phyloP scores from a whole-genome alignment of 2,329 filamentous ascomycete genomes.

The Cadophora gregata region DNA sequence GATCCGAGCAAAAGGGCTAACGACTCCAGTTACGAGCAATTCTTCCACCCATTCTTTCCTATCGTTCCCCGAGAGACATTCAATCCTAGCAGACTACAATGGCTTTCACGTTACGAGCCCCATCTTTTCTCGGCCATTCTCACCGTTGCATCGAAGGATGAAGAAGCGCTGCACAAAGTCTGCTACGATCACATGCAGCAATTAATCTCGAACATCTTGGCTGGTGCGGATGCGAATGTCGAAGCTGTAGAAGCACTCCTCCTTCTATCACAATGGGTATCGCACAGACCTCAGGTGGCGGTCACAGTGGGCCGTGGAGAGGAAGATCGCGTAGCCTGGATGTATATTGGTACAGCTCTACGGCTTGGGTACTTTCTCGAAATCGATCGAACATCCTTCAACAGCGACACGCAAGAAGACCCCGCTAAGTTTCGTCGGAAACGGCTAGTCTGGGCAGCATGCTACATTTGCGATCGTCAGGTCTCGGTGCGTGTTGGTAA shows the following conservation, averaged over 20 bases:
- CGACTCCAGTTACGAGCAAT: slow-evolving; percentile 38
- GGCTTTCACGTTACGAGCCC: slow-evolving; percentile 61
- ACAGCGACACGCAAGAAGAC: slow-evolving; percentile 63
- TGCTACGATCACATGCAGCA: slow-evolving; percentile 74
- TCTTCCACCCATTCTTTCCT: slow-evolving; percentile 73
- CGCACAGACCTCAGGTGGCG: slow-evolving; percentile 41
- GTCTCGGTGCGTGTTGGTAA: slow-evolving; percentile 75
- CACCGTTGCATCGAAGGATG: slow-evolving; percentile 74
- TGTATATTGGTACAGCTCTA: slow-evolving; percentile 75
- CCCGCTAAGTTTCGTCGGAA: slow-evolving; percentile 66
- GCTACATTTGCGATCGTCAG: slow-evolving; percentile 65
- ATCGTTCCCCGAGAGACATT: slow-evolving; percentile 60
- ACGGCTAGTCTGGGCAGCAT: slow-evolving; percentile 71
- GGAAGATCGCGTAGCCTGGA: slow-evolving; percentile 78
- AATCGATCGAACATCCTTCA: slow-evolving; percentile 71
- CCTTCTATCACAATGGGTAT: slow-evolving; percentile 72
- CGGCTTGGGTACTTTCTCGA: slow-evolving; percentile 74
- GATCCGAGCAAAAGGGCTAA: slow-evolving; percentile 9
- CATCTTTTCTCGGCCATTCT: slow-evolving; percentile 73
- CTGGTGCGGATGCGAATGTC: slow-evolving; percentile 69
- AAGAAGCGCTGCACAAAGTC: slow-evolving; percentile 66
- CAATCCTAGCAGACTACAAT: slow-evolving; percentile 60
- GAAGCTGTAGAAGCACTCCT: slow-evolving; percentile 75
- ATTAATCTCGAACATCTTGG: slow-evolving; percentile 69
- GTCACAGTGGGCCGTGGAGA: slow-evolving; percentile 68